Percentiles rank a stretch among this genome's conserved stretches.
These are phyloP conservation scores for Candida parachauliodes DNA, from an alignment of 805 yeast species.

Conservation along the genomic window DNA sequence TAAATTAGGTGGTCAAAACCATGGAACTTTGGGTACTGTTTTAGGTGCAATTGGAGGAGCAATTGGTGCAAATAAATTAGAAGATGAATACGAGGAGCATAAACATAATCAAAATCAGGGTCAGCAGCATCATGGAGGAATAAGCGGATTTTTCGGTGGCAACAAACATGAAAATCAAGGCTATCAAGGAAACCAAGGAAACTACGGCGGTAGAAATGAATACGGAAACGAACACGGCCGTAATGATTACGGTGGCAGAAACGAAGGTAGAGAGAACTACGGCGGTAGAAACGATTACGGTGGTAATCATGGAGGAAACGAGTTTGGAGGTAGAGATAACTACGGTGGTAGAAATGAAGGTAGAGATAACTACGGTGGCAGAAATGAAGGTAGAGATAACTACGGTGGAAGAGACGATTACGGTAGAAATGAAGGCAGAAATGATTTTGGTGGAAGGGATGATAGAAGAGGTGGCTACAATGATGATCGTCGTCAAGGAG, in stretches of 20 bases:
- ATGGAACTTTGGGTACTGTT: conserved; percentile 42
- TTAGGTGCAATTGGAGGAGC: conserved; percentile 59
- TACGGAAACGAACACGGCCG: not conserved
- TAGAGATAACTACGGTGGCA: conserved; percentile 7
- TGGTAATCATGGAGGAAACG: conserved; percentile 9
- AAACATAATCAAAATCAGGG: conserved; percentile 12
- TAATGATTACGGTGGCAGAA: conserved; percentile 8
- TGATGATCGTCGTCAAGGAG: conserved; percentile 13
- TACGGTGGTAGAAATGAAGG: conserved; percentile 10
- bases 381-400: conserved; percentile 9
- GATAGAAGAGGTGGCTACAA: conserved; percentile 7
- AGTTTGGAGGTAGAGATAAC: conserved; percentile 10
- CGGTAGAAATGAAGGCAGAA: conserved; percentile 9
- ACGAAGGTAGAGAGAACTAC: conserved; percentile 9
- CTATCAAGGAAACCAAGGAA: conserved; percentile 5
- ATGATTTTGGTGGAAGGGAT: conserved; percentile 8
- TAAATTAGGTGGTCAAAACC: conserved; percentile 34
- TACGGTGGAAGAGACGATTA: conserved; percentile 8
- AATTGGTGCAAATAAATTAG: conserved; percentile 47
- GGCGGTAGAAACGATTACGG: conserved; percentile 13
- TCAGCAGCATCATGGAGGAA: conserved; percentile 6
- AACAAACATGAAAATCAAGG: conserved; percentile 10
- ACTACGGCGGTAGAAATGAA: conserved; percentile 9
- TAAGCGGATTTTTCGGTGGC: conserved; percentile 19
- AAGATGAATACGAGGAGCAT: conserved; percentile 32